phyloP scores from a whole-genome alignment of 306 rosid species.

The Rosa multiflora region DNA sequence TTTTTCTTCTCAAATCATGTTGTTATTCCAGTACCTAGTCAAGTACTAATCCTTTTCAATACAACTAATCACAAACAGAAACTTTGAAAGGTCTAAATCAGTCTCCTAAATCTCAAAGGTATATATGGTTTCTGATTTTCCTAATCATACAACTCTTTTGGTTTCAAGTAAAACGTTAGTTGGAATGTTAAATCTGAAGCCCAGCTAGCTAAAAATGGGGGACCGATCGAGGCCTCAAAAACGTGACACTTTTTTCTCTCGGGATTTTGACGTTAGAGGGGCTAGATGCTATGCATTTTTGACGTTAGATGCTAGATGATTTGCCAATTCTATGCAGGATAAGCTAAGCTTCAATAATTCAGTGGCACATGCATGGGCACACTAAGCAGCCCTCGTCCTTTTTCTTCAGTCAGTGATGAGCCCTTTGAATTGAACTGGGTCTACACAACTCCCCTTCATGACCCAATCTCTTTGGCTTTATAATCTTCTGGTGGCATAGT shows the following conservation, averaged over 20 bases:
- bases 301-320: constrained; percentile 29
- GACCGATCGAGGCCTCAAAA: constrained; percentile 37
- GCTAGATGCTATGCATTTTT: constrained; percentile 24
- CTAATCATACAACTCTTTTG: not conserved
- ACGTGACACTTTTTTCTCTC: constrained; percentile 22
- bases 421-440: constrained; percentile 33
- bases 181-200: constrained; percentile 36
- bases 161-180: constrained; percentile 24
- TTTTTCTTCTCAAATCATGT: not conserved
- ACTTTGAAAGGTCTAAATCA: not conserved
- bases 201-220: constrained; percentile 27
- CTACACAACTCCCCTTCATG: constrained; percentile 9
- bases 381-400: constrained; percentile 11
- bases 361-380: constrained; percentile 53
- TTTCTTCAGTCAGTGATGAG: constrained; percentile 18
- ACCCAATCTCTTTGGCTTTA: constrained; percentile 39
- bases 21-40: not conserved
- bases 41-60: not conserved
- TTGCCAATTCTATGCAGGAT: constrained; percentile 20
- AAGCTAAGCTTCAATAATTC: constrained; percentile 52
- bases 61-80: not conserved
- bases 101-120: not conserved
- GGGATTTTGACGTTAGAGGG: constrained; percentile 51
- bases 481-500: constrained; percentile 17
- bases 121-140: not conserved